A percentile compares a stretch with the other conserved stretches of the same genome.
Evolutionary conservation across 1,139 yeast species (phyloP).

Genomic region (Dujonia santamariae): DNA sequence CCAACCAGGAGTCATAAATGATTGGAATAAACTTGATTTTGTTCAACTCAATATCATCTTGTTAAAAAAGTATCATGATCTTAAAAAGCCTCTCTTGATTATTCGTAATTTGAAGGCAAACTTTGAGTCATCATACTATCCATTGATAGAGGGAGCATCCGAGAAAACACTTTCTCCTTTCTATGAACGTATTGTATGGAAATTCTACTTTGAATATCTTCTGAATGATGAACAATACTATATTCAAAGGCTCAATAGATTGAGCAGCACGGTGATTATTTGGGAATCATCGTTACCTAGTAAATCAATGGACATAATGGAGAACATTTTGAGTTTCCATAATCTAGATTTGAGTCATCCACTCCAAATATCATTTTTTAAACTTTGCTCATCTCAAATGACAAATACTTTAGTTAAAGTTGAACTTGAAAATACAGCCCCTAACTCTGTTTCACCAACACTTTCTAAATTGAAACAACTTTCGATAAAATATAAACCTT

Average conservation of each 20-base stretch:
- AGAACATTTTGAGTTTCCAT: slow-evolving; percentile 15
- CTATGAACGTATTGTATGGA: slow-evolving; percentile 44
- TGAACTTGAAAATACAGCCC: slow-evolving; percentile 7
- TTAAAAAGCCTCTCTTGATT: slow-evolving; percentile 29
- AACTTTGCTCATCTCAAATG: slow-evolving; percentile 16
- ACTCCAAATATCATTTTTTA: slow-evolving; percentile 26
- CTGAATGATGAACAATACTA: slow-evolving; percentile 21
- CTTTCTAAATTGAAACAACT: slow-evolving; percentile 27
- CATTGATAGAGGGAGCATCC: slow-evolving; percentile 19
- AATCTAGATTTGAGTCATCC: slow-evolving; percentile 15
- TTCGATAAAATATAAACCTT: slow-evolving; percentile 29
- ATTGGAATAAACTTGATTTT: slow-evolving; percentile 13
- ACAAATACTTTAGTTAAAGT: slow-evolving; percentile 14
- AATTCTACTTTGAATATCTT: slow-evolving; percentile 36
- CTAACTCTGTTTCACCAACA: slow-evolving; percentile 6
- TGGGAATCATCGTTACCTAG: slow-evolving; percentile 30
- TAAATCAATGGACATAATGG: slow-evolving; percentile 17
- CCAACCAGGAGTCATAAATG: neutral
- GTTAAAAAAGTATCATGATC: slow-evolving; percentile 34
- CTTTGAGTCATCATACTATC: slow-evolving; percentile 24
- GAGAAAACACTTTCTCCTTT: slow-evolving; percentile 29
- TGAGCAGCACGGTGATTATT: slow-evolving; percentile 33
- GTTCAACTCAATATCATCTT: slow-evolving; percentile 28
- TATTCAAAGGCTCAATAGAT: slow-evolving; percentile 19
- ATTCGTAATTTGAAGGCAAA: slow-evolving; percentile 28